Percentiles rank a stretch among this genome's conserved stretches.
phyloP scores from a whole-genome alignment of 768 basidiomycete species.

The Myochromella boudieri region DNA sequence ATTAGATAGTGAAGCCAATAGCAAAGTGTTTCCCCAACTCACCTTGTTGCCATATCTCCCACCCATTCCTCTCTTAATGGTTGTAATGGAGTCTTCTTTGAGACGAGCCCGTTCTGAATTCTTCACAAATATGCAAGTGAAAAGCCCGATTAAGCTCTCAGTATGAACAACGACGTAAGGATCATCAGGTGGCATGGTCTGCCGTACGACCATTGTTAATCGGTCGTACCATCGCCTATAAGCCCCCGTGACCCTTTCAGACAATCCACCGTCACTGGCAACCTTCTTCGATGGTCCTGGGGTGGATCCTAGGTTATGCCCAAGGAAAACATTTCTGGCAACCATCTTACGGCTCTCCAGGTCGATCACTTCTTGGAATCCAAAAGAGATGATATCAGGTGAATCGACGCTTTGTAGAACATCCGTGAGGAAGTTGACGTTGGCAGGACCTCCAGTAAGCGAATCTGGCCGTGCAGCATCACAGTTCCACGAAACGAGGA shows the following conservation, averaged over 20 bases:
- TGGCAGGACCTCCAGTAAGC: slow-evolving; percentile 64
- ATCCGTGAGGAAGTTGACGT: slow-evolving; percentile 78
- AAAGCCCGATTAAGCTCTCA: slow-evolving; percentile 89
- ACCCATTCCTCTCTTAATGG: slow-evolving; percentile 89
- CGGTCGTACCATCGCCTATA: slow-evolving; percentile 91
- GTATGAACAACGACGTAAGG: slow-evolving; percentile 80
- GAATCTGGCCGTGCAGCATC: slow-evolving; percentile 84
- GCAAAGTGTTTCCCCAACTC: slow-evolving; percentile 15
- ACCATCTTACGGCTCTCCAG: slow-evolving; percentile 91
- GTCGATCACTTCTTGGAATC: slow-evolving; percentile 95
- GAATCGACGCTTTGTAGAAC: slow-evolving; percentile 67
- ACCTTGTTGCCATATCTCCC: slow-evolving; percentile 97
- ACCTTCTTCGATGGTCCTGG: slow-evolving; percentile 76
- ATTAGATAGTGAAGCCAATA: slow-evolving; percentile 5
- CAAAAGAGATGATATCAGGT: slow-evolving; percentile 91
- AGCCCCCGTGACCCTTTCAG: slow-evolving; percentile 82
- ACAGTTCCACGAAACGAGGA: slow-evolving; percentile 91
- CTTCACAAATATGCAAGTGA: slow-evolving; percentile 77
- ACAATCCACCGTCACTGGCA: slow-evolving; percentile 48
- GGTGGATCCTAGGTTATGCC: too few relatives aligned
- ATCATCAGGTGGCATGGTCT: slow-evolving; percentile 69
- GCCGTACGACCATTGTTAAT: slow-evolving; percentile 67
- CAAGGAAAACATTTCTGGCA: slow-evolving; percentile 87
- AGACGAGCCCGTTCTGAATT: slow-evolving; percentile 57
- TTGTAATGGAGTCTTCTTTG: slow-evolving; percentile 71